phyloP scores from a whole-genome alignment of 176 grass and related monocot species.

The Triticum dicoccoides region DNA sequence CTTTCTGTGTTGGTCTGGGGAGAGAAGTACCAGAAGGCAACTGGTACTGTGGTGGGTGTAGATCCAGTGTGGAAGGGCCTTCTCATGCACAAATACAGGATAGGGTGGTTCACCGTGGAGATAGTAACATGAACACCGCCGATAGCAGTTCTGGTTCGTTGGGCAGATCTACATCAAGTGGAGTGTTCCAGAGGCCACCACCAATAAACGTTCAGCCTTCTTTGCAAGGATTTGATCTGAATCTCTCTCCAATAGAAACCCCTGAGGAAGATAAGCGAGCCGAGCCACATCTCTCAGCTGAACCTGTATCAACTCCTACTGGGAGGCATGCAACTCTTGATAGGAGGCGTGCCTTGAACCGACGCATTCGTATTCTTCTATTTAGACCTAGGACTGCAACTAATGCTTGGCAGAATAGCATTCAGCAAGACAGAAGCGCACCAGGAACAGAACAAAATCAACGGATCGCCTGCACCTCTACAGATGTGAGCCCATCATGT shows the following conservation, averaged over 20 bases:
- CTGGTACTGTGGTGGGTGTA: slow-evolving; percentile 78
- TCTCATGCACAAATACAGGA: slow-evolving; percentile 38
- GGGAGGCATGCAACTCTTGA: slow-evolving; percentile 62
- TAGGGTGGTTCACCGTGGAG: slow-evolving; percentile 8
- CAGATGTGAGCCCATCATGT: slow-evolving; percentile 4
- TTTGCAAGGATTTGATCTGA: slow-evolving; percentile 60
- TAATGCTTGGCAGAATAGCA: background rate
- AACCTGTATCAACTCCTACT: slow-evolving; percentile 41
- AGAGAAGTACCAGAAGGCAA: slow-evolving; percentile 70
- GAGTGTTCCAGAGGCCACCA: slow-evolving; percentile 32
- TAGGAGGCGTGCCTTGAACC: slow-evolving; percentile 55
- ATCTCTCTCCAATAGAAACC: slow-evolving; percentile 57
- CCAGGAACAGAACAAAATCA: slow-evolving; percentile 11
- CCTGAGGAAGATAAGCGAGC: slow-evolving; percentile 45
- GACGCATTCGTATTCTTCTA: slow-evolving; percentile 60
- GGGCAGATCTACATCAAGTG: slow-evolving; percentile 6
- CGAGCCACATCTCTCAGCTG: slow-evolving; percentile 36
- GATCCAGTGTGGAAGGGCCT: slow-evolving; percentile 35
- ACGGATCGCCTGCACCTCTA: background rate
- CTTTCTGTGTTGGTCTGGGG: slow-evolving; percentile 78
- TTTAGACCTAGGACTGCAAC: slow-evolving; percentile 39
- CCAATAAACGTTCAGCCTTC: slow-evolving; percentile 23
- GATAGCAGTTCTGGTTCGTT: slow-evolving; percentile 3
- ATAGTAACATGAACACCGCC: background rate
- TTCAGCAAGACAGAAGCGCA: background rate